Base-by-base conservation (phyloP, 2,329 filamentous ascomycete genomes). In the Alternaria sp. region DNA sequence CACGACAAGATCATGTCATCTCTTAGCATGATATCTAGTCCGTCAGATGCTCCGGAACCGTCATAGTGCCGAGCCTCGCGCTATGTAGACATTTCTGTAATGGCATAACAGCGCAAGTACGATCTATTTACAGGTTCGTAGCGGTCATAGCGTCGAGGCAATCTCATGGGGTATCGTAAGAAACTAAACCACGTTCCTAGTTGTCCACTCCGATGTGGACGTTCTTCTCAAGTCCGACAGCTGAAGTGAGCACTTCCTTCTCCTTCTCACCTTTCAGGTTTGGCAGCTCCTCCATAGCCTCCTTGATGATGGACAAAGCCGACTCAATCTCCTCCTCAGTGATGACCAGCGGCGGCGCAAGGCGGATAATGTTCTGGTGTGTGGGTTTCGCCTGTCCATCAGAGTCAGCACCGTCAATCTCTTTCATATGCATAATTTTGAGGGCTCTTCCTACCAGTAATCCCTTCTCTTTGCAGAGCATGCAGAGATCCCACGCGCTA, bases 351-450 rank as follows among this genome's bases (percentile, higher is more conserved):
- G 95, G 95, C 48, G 95, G 95, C n/a, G 95, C 95, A 64, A 99
- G 90, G 59, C 95, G 92, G 78, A 99, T 99, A 79, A 99, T 98
- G 81, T 98, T 97, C 76, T 97, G 90, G 81, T 99, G 95, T 7
- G 95, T 99, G 30, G 95, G 95, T 87, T 99, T 99, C 73, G 95
- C 95, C 93, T 97, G 78, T 75, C 61, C 48, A 43, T 49, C 44
- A 49, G 57, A 54, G 65, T 79, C 63, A 80, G 68, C 65, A 64
- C 61, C 53, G 30, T 65, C 64, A 62, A 62, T 41, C 27, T 73
- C 60, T 60, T 66, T 69, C n/a, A 71, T 58, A 64, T 80, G 78
- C 43, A 76, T 74, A 67, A 80, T 79, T 60, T 78, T 79, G 44
- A 79, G 76, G 70, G 80, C 77, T 75, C 74, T 63, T 70, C 90